These are phyloP conservation scores for Thielaviopsis musarum DNA, from an alignment of 2,329 filamentous ascomycete species.

Conservation along the genomic window DNA sequence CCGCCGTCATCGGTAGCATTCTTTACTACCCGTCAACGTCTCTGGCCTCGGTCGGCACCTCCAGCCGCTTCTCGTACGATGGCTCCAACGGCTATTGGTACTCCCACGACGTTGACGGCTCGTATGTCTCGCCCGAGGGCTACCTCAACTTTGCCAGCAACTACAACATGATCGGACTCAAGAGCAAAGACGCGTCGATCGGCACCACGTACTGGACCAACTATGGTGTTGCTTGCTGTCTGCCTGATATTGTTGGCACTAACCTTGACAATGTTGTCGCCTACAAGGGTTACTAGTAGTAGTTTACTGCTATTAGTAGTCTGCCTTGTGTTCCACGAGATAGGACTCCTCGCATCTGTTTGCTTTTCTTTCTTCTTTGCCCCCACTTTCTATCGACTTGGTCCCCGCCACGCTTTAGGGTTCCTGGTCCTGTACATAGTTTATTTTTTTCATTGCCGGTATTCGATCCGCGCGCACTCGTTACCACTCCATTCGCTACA, in stretches of 20 bases:
- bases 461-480: no score
- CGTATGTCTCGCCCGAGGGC: slow-evolving; percentile 2
- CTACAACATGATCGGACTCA: background rate
- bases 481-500: no score
- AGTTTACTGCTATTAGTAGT: background rate
- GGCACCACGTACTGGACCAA: slow-evolving; percentile 7
- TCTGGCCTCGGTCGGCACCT: background rate
- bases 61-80: background rate
- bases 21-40: background rate
- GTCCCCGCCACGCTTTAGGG: no score
- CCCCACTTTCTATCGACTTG: no score
- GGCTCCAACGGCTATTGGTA: slow-evolving; percentile 8
- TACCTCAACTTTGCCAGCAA: slow-evolving; percentile 1
- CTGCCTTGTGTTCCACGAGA: background rate
- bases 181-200: slow-evolving; percentile 2
- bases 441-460: no score
- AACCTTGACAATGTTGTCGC: slow-evolving; percentile 7
- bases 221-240: slow-evolving; percentile 7
- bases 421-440: no score
- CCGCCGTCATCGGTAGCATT: background rate
- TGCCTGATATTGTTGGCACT: slow-evolving; percentile 7
- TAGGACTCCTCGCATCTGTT: background rate
- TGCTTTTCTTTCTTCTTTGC: no score
- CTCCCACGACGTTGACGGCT: slow-evolving; percentile 1
- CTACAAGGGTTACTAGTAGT: slow-evolving; percentile 3